phyloP scores from a whole-genome alignment of 129 eudicot genomes.

The Ambrosia trifida region DNA sequence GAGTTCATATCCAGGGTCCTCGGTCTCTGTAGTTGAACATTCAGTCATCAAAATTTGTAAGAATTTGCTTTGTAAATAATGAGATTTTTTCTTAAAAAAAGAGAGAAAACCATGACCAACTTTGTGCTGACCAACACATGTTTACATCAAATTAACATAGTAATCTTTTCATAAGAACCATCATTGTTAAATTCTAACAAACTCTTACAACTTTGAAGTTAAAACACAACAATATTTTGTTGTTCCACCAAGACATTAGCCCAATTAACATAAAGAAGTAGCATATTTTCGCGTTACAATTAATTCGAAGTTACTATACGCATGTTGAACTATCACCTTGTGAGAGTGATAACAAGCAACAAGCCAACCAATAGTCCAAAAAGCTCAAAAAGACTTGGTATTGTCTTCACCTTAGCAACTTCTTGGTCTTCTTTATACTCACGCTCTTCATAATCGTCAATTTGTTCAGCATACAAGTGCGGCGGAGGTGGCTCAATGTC shows the following conservation, averaged over 20 bases:
- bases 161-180: background rate
- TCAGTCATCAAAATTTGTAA: no score
- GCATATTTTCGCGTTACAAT: background rate
- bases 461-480: conserved; percentile 21
- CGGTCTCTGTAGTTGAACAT: no score
- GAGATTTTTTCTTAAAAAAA: no score
- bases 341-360: background rate
- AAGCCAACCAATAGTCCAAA: background rate
- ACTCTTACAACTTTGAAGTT: conserved; percentile 1
- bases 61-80: no score
- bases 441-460: conserved; percentile 13
- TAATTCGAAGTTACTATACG: background rate
- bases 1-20: no score
- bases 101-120: background rate
- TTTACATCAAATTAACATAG: background rate
- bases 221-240: background rate
- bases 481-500: conserved; percentile 28
- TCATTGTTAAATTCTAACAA: background rate
- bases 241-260: background rate
- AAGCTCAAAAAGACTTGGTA: background rate
- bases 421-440: background rate
- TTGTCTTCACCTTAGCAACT: background rate
- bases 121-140: background rate
- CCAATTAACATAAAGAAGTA: background rate
- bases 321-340: background rate